Percentiles rank a stretch among this genome's conserved stretches.
These are phyloP conservation scores for Nemophila menziesii DNA, from an alignment of 257 asterid genomes.

Conservation along the genomic window DNA sequence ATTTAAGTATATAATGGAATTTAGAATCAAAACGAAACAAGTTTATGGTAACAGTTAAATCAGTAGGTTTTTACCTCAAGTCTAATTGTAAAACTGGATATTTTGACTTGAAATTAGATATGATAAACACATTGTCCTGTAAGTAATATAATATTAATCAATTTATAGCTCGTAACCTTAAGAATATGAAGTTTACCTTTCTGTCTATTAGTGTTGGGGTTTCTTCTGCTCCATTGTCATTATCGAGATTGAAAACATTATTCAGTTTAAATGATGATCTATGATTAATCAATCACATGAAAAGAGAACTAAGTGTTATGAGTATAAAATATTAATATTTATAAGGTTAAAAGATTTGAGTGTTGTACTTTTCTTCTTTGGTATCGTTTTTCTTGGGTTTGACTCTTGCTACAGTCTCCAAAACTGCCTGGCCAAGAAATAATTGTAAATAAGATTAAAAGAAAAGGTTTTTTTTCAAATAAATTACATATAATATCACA, in stretches of 20 bases:
- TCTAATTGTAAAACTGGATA: slow-evolving; percentile 92
- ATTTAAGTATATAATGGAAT: slow-evolving; percentile 15
- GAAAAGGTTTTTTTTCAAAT: background rate
- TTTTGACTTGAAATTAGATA: slow-evolving; percentile 93
- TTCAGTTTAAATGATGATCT: slow-evolving; percentile 77
- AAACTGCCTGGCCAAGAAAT: slow-evolving; percentile 54
- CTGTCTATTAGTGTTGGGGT: slow-evolving; percentile 95
- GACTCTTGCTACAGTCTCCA: slow-evolving; percentile 98
- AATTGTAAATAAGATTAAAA: slow-evolving; percentile 1
- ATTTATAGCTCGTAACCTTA: background rate
- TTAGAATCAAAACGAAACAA: slow-evolving; percentile 14
- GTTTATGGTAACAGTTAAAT: slow-evolving; percentile 7
- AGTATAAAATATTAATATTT: slow-evolving; percentile 6
- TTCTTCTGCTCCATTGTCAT: slow-evolving; percentile 95
- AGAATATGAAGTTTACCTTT: slow-evolving; percentile 42
- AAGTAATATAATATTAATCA: slow-evolving; percentile 7
- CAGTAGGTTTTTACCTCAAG: slow-evolving; percentile 56
- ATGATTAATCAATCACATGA: slow-evolving; percentile 17
- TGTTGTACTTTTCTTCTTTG: slow-evolving; percentile 73
- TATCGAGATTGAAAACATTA: slow-evolving; percentile 83
- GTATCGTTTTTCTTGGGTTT: slow-evolving; percentile 94
- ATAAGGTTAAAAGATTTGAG: background rate
- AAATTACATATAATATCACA: background rate
- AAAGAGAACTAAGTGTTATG: slow-evolving; percentile 6
- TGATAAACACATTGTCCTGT: slow-evolving; percentile 92